Conservation (phyloP, 2,329 filamentous ascomycete genomes). For the Neobulgaria alba region DNA sequence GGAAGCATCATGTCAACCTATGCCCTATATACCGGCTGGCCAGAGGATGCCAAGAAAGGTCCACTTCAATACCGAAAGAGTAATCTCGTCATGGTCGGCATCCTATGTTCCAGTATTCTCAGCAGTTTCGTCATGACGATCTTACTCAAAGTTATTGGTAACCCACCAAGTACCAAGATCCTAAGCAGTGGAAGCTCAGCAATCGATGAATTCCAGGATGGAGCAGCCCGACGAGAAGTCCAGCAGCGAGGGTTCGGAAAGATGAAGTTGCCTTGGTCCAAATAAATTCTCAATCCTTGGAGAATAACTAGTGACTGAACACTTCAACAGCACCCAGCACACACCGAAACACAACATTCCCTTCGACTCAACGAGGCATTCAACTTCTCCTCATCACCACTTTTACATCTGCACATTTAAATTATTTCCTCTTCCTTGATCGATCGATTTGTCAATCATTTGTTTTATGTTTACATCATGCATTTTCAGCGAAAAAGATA, state of each 20-base stretch:
- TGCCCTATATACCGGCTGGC: conserved; percentile 82
- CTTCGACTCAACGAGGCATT: background rate
- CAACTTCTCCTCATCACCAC: conserved; percentile 18
- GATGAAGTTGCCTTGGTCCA: conserved; percentile 25
- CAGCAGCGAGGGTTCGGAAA: conserved; percentile 50
- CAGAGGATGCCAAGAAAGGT: conserved; percentile 60
- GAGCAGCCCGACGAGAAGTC: conserved; percentile 49
- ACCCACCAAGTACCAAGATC: conserved; percentile 41
- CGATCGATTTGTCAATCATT: no score
- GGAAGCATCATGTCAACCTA: conserved; percentile 84
- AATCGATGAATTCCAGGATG: conserved; percentile 41
- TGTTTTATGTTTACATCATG: conserved; percentile 16
- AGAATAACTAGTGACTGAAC: conserved; percentile 1
- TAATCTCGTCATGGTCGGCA: conserved; percentile 83
- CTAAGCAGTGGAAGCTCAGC: conserved; percentile 27
- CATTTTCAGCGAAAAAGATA: conserved; percentile 44
- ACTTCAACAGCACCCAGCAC: conserved; percentile 20
- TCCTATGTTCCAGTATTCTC: conserved; percentile 67
- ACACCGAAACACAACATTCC: background rate
- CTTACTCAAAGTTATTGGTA: conserved; percentile 51
- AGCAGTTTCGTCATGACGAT: conserved; percentile 62
- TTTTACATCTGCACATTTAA: conserved; percentile 8
- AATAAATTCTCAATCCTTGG: conserved; percentile 9
- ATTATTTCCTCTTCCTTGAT: conserved; percentile 11
- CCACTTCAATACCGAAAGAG: conserved; percentile 69